Percentiles rank a stretch among this genome's conserved stretches.
Conservation (phyloP, 192 early-diverging fungal genomes). For the Rhizophagus prolifer region DNA sequence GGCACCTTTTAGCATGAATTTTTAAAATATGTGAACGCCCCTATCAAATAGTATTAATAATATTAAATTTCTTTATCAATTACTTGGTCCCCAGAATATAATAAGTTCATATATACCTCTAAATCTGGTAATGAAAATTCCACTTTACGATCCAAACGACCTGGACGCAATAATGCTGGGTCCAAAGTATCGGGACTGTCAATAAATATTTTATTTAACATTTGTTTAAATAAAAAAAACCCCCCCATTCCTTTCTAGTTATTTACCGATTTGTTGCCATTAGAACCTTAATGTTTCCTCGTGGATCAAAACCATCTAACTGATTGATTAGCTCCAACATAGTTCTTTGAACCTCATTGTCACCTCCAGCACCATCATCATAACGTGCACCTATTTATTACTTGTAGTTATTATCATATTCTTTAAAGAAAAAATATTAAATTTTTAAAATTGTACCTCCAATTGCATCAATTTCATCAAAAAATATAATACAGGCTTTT, state of each 20-base stretch:
- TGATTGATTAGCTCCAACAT: constrained; percentile 99
- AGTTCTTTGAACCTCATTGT: constrained; percentile 99
- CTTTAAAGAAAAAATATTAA: not conserved
- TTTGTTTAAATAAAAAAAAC: not conserved
- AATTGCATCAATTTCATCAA: constrained; percentile 99
- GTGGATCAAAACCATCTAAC: constrained; percentile 97
- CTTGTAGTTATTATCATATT: not conserved
- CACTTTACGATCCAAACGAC: constrained; percentile 97
- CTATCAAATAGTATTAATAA: constrained; percentile 37
- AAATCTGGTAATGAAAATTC: constrained; percentile 97
- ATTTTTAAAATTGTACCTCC: constrained; percentile 49
- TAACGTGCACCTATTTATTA: constrained; percentile 74
- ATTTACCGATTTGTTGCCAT: constrained; percentile 93
- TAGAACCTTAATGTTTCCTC: constrained; percentile 99
- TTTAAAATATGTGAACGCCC: constrained; percentile 97
- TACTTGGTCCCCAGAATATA: not conserved
- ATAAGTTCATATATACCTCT: constrained; percentile 48
- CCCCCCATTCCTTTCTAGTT: not conserved
- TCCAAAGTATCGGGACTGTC: constrained; percentile 93
- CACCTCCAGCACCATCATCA: constrained; percentile 98
- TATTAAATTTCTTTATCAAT: not conserved
- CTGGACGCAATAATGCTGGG: constrained; percentile 95
- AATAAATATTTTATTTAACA: constrained; percentile 27
- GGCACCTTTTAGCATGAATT: constrained; percentile 86
- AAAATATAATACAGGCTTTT: constrained; percentile 99